Conservation (phyloP, 495 filamentous ascomycete species). For the Bryoglossum gracile region DNA sequence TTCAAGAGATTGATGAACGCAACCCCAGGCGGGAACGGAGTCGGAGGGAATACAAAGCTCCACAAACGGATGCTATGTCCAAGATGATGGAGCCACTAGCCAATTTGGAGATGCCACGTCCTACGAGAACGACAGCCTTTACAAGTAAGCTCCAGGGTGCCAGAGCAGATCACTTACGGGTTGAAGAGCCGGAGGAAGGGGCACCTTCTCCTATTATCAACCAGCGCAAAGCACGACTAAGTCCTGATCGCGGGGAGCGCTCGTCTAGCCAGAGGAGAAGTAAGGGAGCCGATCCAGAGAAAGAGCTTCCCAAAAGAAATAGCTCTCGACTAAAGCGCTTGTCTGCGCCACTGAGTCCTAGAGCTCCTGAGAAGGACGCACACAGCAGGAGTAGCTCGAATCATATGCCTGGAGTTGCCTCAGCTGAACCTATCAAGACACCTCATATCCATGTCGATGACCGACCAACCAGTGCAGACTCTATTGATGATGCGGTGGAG, state of each 20-base stretch:
- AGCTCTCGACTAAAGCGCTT: constrained; percentile 42
- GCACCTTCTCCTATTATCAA: constrained; percentile 63
- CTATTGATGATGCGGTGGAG: constrained; percentile 78
- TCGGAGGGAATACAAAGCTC: constrained; percentile 19
- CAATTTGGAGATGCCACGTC: constrained; percentile 25
- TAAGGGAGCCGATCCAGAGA: constrained; percentile 31
- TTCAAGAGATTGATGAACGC: constrained; percentile 20
- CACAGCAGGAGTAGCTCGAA: constrained; percentile 26
- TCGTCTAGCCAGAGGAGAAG: constrained; percentile 29
- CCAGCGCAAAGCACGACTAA: constrained; percentile 44
- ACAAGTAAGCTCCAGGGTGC: constrained; percentile 16
- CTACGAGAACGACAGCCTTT: constrained; percentile 15
- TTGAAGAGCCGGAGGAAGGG: constrained; percentile 45
- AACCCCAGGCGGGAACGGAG: constrained; percentile 16
- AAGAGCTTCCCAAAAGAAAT: constrained; percentile 32
- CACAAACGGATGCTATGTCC: constrained; percentile 29
- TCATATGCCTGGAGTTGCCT: constrained; percentile 24
- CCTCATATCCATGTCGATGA: constrained; percentile 37
- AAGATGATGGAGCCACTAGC: constrained; percentile 27
- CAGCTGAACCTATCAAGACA: constrained; percentile 19
- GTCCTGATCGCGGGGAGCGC: constrained; percentile 30
- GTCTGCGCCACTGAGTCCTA: constrained; percentile 36
- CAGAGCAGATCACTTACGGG: too few relatives aligned
- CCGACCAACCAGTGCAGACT: constrained; percentile 72
- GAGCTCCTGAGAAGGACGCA: constrained; percentile 25